Percentiles rank a stretch among this genome's conserved stretches.
Conservation (phyloP, 2,329 filamentous ascomycete genomes). For the Aspergillus awamori region DNA sequence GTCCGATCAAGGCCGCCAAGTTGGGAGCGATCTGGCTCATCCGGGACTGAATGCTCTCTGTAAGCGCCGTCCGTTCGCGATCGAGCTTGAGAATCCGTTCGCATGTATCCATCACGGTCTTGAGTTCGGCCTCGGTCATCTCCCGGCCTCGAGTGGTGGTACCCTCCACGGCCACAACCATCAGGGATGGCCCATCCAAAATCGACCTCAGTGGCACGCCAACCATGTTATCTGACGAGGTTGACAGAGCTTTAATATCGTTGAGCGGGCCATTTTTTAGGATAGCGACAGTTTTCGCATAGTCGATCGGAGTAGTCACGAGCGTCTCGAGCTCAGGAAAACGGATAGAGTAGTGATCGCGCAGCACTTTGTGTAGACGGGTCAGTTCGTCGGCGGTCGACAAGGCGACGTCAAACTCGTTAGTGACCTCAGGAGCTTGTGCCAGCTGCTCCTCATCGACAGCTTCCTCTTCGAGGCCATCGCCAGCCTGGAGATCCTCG, state of each 20-base stretch:
- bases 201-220: slow-evolving; percentile 75
- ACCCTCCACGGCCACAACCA: slow-evolving; percentile 95
- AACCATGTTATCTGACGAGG: slow-evolving; percentile 76
- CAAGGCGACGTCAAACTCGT: slow-evolving; percentile 84
- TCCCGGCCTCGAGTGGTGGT: slow-evolving; percentile 83
- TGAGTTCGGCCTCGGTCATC: slow-evolving; percentile 74
- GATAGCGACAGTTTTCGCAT: slow-evolving; percentile 91
- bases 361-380: slow-evolving; percentile 91
- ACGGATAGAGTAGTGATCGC: slow-evolving; percentile 90
- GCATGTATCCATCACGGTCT: slow-evolving; percentile 74
- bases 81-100: slow-evolving; percentile 88
- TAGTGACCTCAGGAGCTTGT: slow-evolving; percentile 70
- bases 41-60: slow-evolving; percentile 92
- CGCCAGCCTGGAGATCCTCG: slow-evolving; percentile 69
- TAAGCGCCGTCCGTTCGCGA: slow-evolving; percentile 80
- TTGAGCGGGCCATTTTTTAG: slow-evolving; percentile 90
- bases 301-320: slow-evolving; percentile 89
- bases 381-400: slow-evolving; percentile 92
- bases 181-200: slow-evolving; percentile 84
- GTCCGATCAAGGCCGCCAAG: slow-evolving; percentile 84
- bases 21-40: slow-evolving; percentile 98
- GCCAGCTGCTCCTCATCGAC: slow-evolving; percentile 61
- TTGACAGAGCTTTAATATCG: slow-evolving; percentile 78
- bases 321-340: slow-evolving; percentile 92
- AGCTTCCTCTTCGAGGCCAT: slow-evolving; percentile 63